Evolutionary conservation across 441 rosid genomes (phyloP), one percentile per base, ranked within the genome.

Genomic region (Pelargonium citronellum): DNA sequence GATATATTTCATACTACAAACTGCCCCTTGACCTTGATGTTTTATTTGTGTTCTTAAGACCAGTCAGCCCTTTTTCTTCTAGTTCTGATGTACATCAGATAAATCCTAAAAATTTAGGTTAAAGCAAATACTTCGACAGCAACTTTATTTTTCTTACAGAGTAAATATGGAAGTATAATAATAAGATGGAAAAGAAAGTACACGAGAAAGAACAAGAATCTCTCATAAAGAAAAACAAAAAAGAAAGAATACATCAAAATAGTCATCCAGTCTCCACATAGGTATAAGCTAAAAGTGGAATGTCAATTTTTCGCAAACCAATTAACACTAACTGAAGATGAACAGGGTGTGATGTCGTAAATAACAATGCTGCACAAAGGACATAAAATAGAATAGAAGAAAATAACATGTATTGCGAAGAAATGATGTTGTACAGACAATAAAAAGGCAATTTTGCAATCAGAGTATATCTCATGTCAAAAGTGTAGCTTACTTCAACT

Each of bases 401-500:
- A 46, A 46, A 46, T 46, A 60, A 24, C 24, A 20, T 5, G 7
- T 20, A 60, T 20, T 17, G 64, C 37, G 12, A 11, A 46, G 12
- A 46, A 60, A 60, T 39, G 43, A 24, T 60, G 15, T 60, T 2
- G n/a, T 9, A 46, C 51, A 46, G 8, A 46, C 51, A 46, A 46
- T 12, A 2, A 46, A 11, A 12, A 46, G 51, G 51, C n/a, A 24
- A 6, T 39, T 22, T 60, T 22, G 24, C 2, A 60, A 60, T 60
- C 64, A 60, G 30, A 22, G 34, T 22, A 20, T 22, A 24, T 60
- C 11, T 20, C 19, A 17, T 44, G 39, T 46, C 53, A 72, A 65
- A 5, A 47, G 24, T 66, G 67, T 60, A 24, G 67, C 76, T 15
- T 76, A 89, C 99, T 82, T 83, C 85, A 49, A 76, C 72, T 44